These are phyloP conservation scores for Sinapis alba DNA, from an alignment of 441 rosid species.

Conservation along the genomic window DNA sequence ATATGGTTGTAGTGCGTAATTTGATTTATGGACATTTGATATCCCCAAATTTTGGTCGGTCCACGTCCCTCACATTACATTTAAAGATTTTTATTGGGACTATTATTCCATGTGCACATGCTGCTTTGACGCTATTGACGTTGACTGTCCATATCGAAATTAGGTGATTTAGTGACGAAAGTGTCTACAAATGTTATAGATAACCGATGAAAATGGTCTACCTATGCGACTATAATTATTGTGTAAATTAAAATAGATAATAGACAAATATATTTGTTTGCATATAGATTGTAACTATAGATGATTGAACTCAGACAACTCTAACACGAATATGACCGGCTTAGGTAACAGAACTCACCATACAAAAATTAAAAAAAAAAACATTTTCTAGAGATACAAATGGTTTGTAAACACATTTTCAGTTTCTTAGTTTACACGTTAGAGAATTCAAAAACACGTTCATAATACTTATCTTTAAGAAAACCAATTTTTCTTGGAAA, in stretches of 20 bases:
- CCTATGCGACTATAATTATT: neutral
- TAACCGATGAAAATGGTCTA: slow-evolving; percentile 1
- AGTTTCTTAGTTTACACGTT: neutral
- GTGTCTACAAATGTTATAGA: neutral
- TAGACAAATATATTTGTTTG: neutral
- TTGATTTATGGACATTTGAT: slow-evolving; percentile 29
- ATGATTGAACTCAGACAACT: neutral
- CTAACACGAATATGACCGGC: neutral
- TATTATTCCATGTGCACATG: slow-evolving; percentile 29
- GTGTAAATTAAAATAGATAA: neutral
- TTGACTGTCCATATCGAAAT: neutral
- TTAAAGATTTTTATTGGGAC: slow-evolving; percentile 15
- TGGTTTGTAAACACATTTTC: neutral
- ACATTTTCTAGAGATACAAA: neutral
- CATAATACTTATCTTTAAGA: neutral
- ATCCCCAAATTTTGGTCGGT: slow-evolving; percentile 31
- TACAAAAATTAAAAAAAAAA: neutral
- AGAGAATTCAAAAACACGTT: neutral
- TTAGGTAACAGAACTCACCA: neutral
- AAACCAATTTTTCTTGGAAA: neutral
- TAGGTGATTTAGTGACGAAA: neutral
- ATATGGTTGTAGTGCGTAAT: slow-evolving; percentile 4
- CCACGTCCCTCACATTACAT: slow-evolving; percentile 21
- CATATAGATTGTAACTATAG: neutral
- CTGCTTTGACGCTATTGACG: slow-evolving; percentile 20